Base-by-base conservation (phyloP, 1,139 yeast species). In the Geotrichum fermentans region DNA sequence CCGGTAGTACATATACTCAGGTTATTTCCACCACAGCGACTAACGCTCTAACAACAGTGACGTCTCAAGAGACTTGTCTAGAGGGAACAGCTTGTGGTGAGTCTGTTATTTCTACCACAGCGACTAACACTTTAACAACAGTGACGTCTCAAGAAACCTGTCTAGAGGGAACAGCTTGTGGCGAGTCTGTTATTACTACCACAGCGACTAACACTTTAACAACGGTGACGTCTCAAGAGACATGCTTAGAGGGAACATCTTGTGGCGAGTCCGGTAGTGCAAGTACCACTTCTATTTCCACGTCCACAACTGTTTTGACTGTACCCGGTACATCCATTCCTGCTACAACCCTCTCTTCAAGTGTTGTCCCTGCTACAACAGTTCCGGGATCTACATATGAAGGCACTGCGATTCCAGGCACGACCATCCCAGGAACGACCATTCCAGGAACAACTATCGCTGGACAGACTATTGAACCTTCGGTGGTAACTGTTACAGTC, bases 401-500 rank as follows among this genome's bases (percentile, higher is more conserved):
- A 35, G 45, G 45, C 3, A 40, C 33, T 11, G 42, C 44, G 8
- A 35, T 49, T 24, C 48, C 52, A 18, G 49, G 54, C 4, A 36
- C 47, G 18, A 24, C 40, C 20, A 34, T 42, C 14, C 47, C 59
- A 13, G 50, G 38, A 7, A 51, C 49, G 16, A 41, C 49, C 18
- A 51, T 50, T 29, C 52, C 54, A 17, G 55, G 56, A 10, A 43
- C 45, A n/a, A 52, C 55, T 22, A 45, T 52, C 34, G 30, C 46
- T 18, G 32, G 55, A 4, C 40, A 47, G 10, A 53, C 51, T 2
- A 17, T 42, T 26, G 46, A 38, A n/a, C 58, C 53, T 3, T 42
- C 50, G 14, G 49, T 54, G 6, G 37, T 55, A 14, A 56, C 52
- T 17, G 40, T 52, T 35, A 55, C 58, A 2, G 29, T 56, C 26